Base-by-base conservation (phyloP, 1,284 basidiomycete species). In the Boletus hoseneyae region DNA sequence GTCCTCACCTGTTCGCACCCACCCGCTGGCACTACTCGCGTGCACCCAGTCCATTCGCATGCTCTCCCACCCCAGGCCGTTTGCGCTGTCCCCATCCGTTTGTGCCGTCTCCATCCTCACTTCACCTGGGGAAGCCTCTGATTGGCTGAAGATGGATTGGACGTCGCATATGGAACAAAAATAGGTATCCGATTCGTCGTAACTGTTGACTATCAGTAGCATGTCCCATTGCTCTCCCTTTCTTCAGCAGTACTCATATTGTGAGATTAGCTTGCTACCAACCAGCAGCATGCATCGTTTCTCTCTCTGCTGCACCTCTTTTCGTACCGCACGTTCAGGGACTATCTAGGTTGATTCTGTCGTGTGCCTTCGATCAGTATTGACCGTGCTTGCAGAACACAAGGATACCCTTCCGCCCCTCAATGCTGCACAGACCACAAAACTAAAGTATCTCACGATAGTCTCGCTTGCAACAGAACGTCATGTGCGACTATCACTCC, bases 401-500 rank as follows among this genome's bases (percentile, higher is more conserved):
- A 79, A 83, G 63, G 77, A 82, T 47, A 51, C 70, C 0, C 75
- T 87, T 29, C 93, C 93, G 0, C 61, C 81, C 0, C 71, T 98
- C 37, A 87, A 82, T 45, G 65, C 74, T 2, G 79, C 83, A 0
- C 93, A 97, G 61, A 75, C 80, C 3, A 81, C 76, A 27, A 99
- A 99, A 68, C 79, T 99, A 15, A 93, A 91, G 70, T 92, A 96
- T 60, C 82, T 99, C 6, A 90, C 93, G 0, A 83, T 98, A 47
- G 86, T 96, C 27, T 82, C 92, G 0, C 76, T 93, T 29, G 87
- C 89, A 1, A 73, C 81, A 42, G 74, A 85, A 54, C 79, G 78
- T 53, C 80, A 93, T 49, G 92, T 93, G 62, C 52, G 86, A 34
- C 13, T 39, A 23, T 42, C 32, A 6, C 39, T 23, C 23, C 36